Evolutionary conservation across 768 basidiomycete genomes (phyloP), one percentile per base, ranked within the genome.

Genomic region (Russula olivacea): DNA sequence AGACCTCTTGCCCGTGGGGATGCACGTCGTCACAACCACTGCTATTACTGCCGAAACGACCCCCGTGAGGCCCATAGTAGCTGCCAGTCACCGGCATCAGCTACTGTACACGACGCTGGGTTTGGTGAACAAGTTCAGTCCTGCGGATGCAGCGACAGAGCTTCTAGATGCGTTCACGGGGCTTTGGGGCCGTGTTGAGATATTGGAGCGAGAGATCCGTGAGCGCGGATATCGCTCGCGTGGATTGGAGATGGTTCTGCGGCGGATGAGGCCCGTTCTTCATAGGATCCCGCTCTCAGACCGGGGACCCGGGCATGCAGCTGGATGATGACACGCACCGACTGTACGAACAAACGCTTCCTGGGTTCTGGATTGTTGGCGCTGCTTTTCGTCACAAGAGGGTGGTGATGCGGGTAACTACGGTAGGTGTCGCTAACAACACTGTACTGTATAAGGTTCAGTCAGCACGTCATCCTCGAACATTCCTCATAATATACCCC

Each of bases 171-270:
- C 52, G 10, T 59, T 63, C 28, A 21, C 3, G 36, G 30, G 17
- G 40, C 52, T 63, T 48, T 63, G 43, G 45, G 4, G 12, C 10
- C 57, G 62, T 21, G 52, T 59, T 38, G 58, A 55, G 15, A 21
- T 14, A 5, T 28, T 54, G 8, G 62, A 63, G 38, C 52, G 17
- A 2, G n/a, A 19, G 11, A 14, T 23, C 7, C 51, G 58, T 2
- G 62, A 59, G 52, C 53, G 45, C 10, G 62, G 62, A 10, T 63
- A 63, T 15, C 57, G 57, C 15, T 53, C 57, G 23, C 52, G 34
- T 14, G 52, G 62, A 9, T 49, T 63, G 47, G 58, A 54, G 21
- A 63, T 63, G 62, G 11, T 63, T 4, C 6, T 63, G 36, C 62
- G 62, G 0, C 57, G 62, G 30, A 25, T 55, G 53, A 30, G 19